phyloP scores from a whole-genome alignment of 192 early-diverging fungal species.

The Funneliformis mosseae region DNA sequence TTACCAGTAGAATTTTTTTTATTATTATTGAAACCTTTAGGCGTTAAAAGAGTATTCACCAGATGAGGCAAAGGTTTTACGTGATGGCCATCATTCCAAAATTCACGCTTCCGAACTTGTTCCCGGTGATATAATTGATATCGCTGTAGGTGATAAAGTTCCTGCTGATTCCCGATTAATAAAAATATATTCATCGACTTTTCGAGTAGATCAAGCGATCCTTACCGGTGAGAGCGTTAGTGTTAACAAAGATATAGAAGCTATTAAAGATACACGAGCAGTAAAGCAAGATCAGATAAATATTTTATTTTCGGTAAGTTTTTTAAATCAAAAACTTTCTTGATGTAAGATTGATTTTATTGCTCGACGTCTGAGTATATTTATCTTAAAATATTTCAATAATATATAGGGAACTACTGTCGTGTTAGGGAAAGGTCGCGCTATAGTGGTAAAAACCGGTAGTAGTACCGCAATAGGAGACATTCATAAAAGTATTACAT shows the following conservation, averaged over 20 bases:
- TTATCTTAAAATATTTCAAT: constrained; percentile 55
- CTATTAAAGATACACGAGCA: constrained; percentile 65
- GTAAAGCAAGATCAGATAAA: constrained; percentile 98
- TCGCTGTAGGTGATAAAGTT: constrained; percentile 94
- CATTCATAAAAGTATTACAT: constrained; percentile 86
- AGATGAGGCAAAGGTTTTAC: constrained; percentile 90
- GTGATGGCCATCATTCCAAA: constrained; percentile 68
- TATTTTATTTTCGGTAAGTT: constrained; percentile 87
- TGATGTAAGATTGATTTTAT: background rate
- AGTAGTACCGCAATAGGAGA: constrained; percentile 89
- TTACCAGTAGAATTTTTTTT: background rate
- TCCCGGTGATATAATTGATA: constrained; percentile 94
- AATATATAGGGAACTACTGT: constrained; percentile 81
- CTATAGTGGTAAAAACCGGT: constrained; percentile 90
- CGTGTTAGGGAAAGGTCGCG: constrained; percentile 85
- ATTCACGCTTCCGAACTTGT: constrained; percentile 81
- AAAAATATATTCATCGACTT: constrained; percentile 77
- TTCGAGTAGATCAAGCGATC: constrained; percentile 93
- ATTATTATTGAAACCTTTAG: constrained; percentile 36
- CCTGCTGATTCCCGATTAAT: constrained; percentile 93
- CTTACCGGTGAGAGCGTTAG: constrained; percentile 95
- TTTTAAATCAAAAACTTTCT: constrained; percentile 51
- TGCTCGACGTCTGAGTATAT: constrained; percentile 64
- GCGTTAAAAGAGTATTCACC: constrained; percentile 96
- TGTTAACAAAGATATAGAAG: constrained; percentile 76